phyloP scores from a whole-genome alignment of 495 filamentous ascomycete species.

The Cudoniella acicularis region DNA sequence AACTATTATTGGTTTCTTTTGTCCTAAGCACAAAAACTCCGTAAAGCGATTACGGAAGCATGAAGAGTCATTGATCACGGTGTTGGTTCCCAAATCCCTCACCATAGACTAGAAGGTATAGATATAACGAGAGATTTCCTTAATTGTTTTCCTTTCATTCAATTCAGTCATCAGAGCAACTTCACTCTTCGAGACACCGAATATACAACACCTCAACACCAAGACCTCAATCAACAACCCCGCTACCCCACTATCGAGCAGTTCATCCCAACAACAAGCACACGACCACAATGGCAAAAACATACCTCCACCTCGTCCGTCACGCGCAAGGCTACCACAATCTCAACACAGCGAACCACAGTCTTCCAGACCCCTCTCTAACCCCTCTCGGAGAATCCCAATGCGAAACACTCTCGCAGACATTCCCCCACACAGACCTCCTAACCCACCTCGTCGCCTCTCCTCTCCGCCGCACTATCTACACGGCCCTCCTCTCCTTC shows the following conservation, averaged over 20 bases:
- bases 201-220: background rate
- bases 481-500: conserved; percentile 75
- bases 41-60: background rate
- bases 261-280: background rate
- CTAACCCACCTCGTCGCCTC: conserved; percentile 76
- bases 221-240: background rate
- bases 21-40: background rate
- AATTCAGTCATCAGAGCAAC: no score
- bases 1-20: background rate
- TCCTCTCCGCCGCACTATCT: conserved; percentile 78
- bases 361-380: conserved; percentile 71
- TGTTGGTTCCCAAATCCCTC: background rate
- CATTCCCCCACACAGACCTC: conserved; percentile 61
- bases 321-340: conserved; percentile 76
- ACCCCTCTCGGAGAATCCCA: conserved; percentile 74
- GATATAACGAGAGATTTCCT: background rate
- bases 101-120: background rate
- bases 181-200: no score
- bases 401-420: conserved; percentile 57
- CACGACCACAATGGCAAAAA: conserved; percentile 8
- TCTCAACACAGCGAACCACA: conserved; percentile 65
- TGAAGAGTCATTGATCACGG: background rate
- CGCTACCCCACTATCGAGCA: background rate
- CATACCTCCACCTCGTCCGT: conserved; percentile 12
- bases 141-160: background rate